Base-by-base conservation (phyloP, 345 rosid genomes). In the Rubroshorea leprosula region DNA sequence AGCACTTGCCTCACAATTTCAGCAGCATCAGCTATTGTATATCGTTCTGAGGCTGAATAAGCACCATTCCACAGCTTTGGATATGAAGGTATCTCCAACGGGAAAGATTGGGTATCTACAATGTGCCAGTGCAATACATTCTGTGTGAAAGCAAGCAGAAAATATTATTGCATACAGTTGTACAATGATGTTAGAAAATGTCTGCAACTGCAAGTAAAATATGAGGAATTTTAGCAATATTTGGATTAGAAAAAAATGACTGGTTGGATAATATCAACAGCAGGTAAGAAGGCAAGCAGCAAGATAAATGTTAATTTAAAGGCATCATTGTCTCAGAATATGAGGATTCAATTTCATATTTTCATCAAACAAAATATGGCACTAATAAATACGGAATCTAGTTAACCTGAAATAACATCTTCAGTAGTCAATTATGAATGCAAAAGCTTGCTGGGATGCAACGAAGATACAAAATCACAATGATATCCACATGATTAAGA, bases 81-180 rank as follows among this genome's bases (percentile, higher is more conserved):
- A 60, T 57, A 86, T 9, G 95, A 83, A 64, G 88, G 88, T 48
- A 83, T 76, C 74, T 86, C 88, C 67, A 86, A 60, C 31, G 90
- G 95, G 59, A 83, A 81, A 39, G 87, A 86, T 45, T 83, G 82
- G 27, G 80, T 35, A 59, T 83, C 90, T 55, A 83, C 83, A 52
- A 83, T 83, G 71, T 86, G 94, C 94, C 94, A 86, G 52, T 86
- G 94, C 70, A 83, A 67, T 26, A 83, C 89, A 59, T 86, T 86
- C 90, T 83, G 75, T 63, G 65, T 14, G 21, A 48, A 48, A 58
- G 25, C 11, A 23, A n/a, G n/a, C n/a, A n/a, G n/a, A 52, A 26
- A 55, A 27, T 43, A 45, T 6, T 22, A 48, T 23, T 62, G 20
- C 68, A 20, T 21, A 27, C 50, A 35, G 25, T 38, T 14, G 11